Percentiles rank a stretch among this genome's conserved stretches.
Evolutionary conservation across 352 stramenopile genomes (phyloP).

Genomic region (Phytophthora boehmeriae): DNA sequence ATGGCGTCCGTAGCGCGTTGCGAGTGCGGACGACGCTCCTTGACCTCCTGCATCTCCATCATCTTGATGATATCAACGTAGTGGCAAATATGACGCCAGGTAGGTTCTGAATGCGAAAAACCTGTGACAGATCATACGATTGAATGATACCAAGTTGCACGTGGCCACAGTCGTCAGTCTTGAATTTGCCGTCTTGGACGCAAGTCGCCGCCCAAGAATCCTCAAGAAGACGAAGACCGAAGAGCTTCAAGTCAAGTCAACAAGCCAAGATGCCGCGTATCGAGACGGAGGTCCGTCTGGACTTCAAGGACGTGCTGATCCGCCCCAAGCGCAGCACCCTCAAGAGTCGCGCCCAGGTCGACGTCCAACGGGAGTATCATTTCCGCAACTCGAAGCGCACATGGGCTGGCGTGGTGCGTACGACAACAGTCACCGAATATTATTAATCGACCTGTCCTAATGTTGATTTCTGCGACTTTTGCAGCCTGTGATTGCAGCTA

Average conservation of each 20-base stretch:
- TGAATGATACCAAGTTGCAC: conserved; percentile 14
- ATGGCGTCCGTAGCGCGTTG: conserved; percentile 8
- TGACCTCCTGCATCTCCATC: conserved; percentile 71
- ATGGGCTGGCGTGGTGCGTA: conserved; percentile 71
- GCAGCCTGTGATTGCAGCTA: conserved; percentile 88
- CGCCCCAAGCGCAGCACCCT: conserved; percentile 93
- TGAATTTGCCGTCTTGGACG: conserved; percentile 37
- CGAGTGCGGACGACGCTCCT: conserved; percentile 41
- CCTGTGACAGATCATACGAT: not conserved
- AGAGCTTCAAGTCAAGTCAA: conserved; percentile 7
- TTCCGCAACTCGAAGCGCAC: conserved; percentile 83
- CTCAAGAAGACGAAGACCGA: conserved; percentile 3
- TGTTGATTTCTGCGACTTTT: not conserved
- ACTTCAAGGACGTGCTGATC: conserved; percentile 95
- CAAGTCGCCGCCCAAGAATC: conserved; percentile 21
- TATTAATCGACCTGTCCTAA: no score
- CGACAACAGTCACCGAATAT: no score
- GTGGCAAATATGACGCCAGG: conserved; percentile 21
- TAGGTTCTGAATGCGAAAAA: conserved; percentile 16
- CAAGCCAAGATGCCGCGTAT: conserved; percentile 79
- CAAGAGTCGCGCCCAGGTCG: conserved; percentile 88
- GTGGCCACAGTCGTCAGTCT: conserved; percentile 32
- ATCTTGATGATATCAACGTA: conserved; percentile 38
- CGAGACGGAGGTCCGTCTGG: conserved; percentile 90
- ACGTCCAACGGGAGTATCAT: conserved; percentile 67